A percentile compares a stretch with the other conserved stretches of the same genome.
These are phyloP conservation scores for Eruca vesicaria DNA, from an alignment of 441 rosid species.

Conservation along the genomic window DNA sequence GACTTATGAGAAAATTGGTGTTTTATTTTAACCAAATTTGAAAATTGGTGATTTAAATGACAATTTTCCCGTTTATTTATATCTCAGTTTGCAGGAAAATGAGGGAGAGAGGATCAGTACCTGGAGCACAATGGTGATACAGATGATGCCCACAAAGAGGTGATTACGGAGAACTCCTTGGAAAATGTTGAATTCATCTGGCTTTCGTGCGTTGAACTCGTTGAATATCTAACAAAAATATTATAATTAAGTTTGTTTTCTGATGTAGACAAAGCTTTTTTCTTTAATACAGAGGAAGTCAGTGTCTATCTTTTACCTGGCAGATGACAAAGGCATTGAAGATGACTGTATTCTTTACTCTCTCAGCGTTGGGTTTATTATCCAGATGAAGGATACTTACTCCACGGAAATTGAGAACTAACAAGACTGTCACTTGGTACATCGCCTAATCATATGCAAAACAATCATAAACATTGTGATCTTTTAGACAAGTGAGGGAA, in stretches of 20 bases:
- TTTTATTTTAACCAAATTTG: too few relatives aligned
- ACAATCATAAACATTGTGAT: constrained; percentile 4
- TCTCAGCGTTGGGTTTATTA: constrained; percentile 44
- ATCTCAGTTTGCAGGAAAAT: constrained; percentile 6
- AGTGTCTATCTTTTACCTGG: constrained; percentile 57
- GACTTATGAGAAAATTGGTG: too few relatives aligned
- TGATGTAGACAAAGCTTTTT: neutral
- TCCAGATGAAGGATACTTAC: constrained; percentile 55
- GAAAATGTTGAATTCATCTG: constrained; percentile 81
- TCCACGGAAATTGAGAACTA: constrained; percentile 80
- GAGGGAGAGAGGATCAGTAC: constrained; percentile 34
- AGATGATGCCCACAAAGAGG: constrained; percentile 78
- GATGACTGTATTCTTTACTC: constrained; percentile 83
- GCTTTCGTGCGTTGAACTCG: constrained; percentile 93
- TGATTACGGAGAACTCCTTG: constrained; percentile 63
- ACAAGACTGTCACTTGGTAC: constrained; percentile 80
- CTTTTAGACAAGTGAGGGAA: neutral
- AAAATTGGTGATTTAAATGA: too few relatives aligned
- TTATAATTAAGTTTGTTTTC: constrained; percentile 4
- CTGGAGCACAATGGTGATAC: constrained; percentile 75
- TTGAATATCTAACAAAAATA: constrained; percentile 62
- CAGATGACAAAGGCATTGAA: constrained; percentile 93
- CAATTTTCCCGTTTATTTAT: too few relatives aligned
- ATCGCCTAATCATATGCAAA: constrained; percentile 55
- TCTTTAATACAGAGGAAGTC: neutral